A percentile compares a stretch with the other conserved stretches of the same genome.
Evolutionary conservation across 2,329 filamentous ascomycete genomes (phyloP).

Genomic region (Colletotrichum plurivorum): DNA sequence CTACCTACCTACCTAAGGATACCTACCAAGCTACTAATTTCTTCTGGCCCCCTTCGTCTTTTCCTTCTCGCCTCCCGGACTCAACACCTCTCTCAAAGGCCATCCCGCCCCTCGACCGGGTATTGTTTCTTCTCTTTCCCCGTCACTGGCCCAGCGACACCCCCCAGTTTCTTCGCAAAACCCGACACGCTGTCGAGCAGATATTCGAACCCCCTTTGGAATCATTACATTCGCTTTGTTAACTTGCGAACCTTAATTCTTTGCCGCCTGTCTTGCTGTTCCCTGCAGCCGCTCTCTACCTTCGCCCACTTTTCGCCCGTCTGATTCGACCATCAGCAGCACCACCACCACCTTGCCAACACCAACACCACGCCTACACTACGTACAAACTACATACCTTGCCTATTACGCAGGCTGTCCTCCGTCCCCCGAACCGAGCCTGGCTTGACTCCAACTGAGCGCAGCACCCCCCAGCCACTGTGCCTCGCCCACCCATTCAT

Average conservation of each 20-base stretch:
- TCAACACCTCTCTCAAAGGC: constrained; percentile 41
- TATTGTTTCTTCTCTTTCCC: constrained; percentile 30
- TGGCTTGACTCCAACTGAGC: constrained; percentile 31
- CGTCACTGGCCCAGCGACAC: background rate
- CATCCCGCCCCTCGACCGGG: constrained; percentile 22
- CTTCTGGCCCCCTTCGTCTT: constrained; percentile 32
- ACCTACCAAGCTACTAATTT: constrained; percentile 12
- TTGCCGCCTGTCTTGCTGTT: constrained; percentile 20
- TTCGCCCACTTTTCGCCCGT: constrained; percentile 34
- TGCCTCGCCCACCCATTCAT: constrained; percentile 37
- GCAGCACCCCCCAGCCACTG: constrained; percentile 34
- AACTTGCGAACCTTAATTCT: constrained; percentile 35
- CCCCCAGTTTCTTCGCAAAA: background rate
- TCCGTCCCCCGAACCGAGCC: constrained; percentile 24
- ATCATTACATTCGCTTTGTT: constrained; percentile 32
- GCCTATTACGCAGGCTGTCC: constrained; percentile 8
- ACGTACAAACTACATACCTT: constrained; percentile 1
- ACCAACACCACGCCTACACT: constrained; percentile 11
- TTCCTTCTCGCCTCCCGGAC: constrained; percentile 36
- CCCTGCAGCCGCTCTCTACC: constrained; percentile 35
- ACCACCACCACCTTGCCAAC: constrained; percentile 2
- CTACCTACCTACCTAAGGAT: background rate
- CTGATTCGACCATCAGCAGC: constrained; percentile 33
- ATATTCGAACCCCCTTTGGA: constrained; percentile 26
- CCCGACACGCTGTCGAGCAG: constrained; percentile 13